phyloP scores from a whole-genome alignment of 352 stramenopile genomes.

The Phytophthora pinifolia region DNA sequence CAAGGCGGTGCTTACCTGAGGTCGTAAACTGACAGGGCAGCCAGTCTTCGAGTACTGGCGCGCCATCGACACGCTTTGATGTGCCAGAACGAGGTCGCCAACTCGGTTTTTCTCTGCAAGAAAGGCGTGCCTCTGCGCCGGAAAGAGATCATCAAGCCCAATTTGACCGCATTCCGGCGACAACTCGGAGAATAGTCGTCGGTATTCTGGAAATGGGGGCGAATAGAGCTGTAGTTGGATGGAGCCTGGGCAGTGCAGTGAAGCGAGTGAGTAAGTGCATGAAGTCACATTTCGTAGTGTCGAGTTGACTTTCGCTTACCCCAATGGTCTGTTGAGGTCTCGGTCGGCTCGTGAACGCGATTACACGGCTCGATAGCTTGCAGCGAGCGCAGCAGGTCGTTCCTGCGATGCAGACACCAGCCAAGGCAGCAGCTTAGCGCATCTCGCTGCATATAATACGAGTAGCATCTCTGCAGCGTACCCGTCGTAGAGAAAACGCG shows the following conservation, averaged over 20 bases:
- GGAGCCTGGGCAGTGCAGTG: conserved; percentile 36
- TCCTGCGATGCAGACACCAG: conserved; percentile 25
- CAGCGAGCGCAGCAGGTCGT: conserved; percentile 60
- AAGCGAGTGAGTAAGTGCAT: background rate
- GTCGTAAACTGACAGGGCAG: conserved; percentile 55
- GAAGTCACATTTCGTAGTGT: too few relatives aligned
- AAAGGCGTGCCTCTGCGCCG: conserved; percentile 51
- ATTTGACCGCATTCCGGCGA: conserved; percentile 53
- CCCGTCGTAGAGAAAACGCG: conserved; percentile 72
- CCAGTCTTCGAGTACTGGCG: conserved; percentile 79
- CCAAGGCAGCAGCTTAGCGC: background rate
- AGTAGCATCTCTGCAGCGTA: conserved; percentile 10
- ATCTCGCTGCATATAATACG: too few relatives aligned
- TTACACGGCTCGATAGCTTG: conserved; percentile 65
- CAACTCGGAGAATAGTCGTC: conserved; percentile 52
- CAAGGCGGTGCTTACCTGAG: conserved; percentile 33
- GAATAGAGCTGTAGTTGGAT: conserved; percentile 62
- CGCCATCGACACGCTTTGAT: conserved; percentile 71
- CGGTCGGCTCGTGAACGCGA: conserved; percentile 19
- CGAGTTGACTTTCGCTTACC: conserved; percentile 19
- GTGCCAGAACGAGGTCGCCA: conserved; percentile 57
- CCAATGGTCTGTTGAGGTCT: conserved; percentile 28
- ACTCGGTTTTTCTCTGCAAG: conserved; percentile 64
- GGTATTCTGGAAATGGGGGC: conserved; percentile 41
- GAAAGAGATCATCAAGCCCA: conserved; percentile 67